Base-by-base conservation (phyloP, 163 green algal species). In the Scenedesmus sp. region DNA sequence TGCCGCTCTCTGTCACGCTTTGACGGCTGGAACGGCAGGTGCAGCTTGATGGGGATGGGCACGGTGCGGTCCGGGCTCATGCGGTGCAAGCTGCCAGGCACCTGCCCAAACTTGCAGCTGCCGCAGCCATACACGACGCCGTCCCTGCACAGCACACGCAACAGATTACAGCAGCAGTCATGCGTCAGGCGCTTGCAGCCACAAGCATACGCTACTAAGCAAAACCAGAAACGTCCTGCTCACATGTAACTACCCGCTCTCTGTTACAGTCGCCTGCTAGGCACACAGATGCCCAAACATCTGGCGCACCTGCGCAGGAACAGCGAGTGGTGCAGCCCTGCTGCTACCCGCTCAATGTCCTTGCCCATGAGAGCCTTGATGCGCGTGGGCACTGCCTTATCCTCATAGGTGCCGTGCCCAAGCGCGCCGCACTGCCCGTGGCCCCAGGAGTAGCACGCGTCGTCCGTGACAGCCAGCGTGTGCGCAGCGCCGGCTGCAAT, bases 391-490 rank as follows among this genome's bases (percentile, higher is more conserved):
- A 95, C 46, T 55, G 94, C 86, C 66, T 94, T 94, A 89, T 94
- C 92, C 59, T 94, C 59, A 76, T 95, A 93, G 92, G 91, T 96
- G 56, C 95, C 95, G 3, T 95, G 95, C 55, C 97, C 97, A 83
- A 98, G 95, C 82, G 97, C 95, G 2, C 97, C 97, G 34, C 86
- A 93, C 70, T 90, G 90, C 20, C 90, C 90, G 26, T 82, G 88
- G 12, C 97, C 97, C 97, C 97, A 99, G 16, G 89, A 92, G 89
- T 94, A 98, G 23, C 97, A 94, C 18, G 91, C 93, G 52, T 96
- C 95, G 56, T 97, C 96, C 5, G 95, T 97, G 55, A 97, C 93
- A 8, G 96, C 97, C 10, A 98, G 92, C 0, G 97, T 98, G 96
- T 99, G 97, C 52, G 92, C 81, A n/a, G 87, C 81, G 64, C 97